Percentiles rank a stretch among this genome's conserved stretches.
These are phyloP conservation scores for Aureobasidium leucospermi DNA, from an alignment of 2,329 filamentous ascomycete genomes.

Conservation along the genomic window DNA sequence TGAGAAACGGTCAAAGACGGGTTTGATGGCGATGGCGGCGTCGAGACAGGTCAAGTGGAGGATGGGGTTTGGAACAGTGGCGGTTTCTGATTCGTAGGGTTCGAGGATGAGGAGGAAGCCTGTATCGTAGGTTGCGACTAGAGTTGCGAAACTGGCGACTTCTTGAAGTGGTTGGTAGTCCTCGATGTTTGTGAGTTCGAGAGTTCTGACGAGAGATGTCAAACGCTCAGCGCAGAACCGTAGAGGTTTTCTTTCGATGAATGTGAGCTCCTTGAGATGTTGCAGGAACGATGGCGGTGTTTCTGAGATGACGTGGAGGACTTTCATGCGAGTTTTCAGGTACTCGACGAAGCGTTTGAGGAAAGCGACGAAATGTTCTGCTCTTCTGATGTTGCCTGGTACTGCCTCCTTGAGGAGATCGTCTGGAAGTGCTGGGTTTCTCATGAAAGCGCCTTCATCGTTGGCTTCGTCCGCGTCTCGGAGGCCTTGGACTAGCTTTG, in stretches of 20 bases:
- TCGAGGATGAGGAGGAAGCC: slow-evolving; percentile 96
- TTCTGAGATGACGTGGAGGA: slow-evolving; percentile 93
- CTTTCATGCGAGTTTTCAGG: slow-evolving; percentile 92
- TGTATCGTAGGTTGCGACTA: slow-evolving; percentile 94
- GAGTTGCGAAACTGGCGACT: slow-evolving; percentile 92
- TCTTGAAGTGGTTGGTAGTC: slow-evolving; percentile 96
- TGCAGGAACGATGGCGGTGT: slow-evolving; percentile 89
- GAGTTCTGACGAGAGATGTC: slow-evolving; percentile 85
- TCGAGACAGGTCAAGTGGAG: slow-evolving; percentile 95
- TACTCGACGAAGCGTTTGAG: slow-evolving; percentile 97
- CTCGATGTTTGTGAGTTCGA: slow-evolving; percentile 95
- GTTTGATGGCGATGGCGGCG: slow-evolving; percentile 94
- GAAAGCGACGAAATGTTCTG: slow-evolving; percentile 93
- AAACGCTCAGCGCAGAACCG: slow-evolving; percentile 91
- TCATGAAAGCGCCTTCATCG: slow-evolving; percentile 93
- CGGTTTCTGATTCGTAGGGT: slow-evolving; percentile 90
- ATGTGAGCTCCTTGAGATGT: slow-evolving; percentile 90
- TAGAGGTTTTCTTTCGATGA: slow-evolving; percentile 93
- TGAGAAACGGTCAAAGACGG: slow-evolving; percentile 93
- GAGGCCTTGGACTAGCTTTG: slow-evolving; percentile 87
- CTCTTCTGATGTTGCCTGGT: slow-evolving; percentile 89
- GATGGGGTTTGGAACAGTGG: slow-evolving; percentile 93
- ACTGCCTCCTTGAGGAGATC: slow-evolving; percentile 93
- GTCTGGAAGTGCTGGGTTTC: slow-evolving; percentile 87
- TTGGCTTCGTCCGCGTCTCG: slow-evolving; percentile 81